A percentile compares a stretch with the other conserved stretches of the same genome.
phyloP scores from a whole-genome alignment of 352 stramenopile genomes.

The Aphanomyces stellatus region DNA sequence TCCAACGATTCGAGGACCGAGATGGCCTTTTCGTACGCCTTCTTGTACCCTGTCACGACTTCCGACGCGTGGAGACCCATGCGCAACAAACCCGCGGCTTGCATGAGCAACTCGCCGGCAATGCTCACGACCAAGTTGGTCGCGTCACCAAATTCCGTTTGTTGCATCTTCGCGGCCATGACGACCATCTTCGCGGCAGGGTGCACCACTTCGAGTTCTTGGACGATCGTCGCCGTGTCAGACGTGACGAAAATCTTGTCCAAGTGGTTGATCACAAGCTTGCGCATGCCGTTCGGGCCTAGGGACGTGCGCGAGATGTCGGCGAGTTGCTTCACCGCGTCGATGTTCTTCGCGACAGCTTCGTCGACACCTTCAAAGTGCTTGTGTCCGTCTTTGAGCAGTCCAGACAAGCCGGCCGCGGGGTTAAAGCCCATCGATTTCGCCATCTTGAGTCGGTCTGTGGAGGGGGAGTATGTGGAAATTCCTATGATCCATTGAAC shows the following conservation, averaged over 20 bases:
- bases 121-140: constrained; percentile 97
- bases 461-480: constrained; percentile 4
- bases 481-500: constrained; percentile 14
- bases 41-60: constrained; percentile 96
- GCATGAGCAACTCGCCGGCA: constrained; percentile 94
- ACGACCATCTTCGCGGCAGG: constrained; percentile 98
- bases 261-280: constrained; percentile 99
- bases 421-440: constrained; percentile 95
- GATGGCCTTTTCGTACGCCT: constrained; percentile 90
- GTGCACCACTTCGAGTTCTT: constrained; percentile 97
- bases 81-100: constrained; percentile 94
- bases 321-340: constrained; percentile 96
- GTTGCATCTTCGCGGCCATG: constrained; percentile 97
- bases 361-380: constrained; percentile 93
- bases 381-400: constrained; percentile 98
- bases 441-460: constrained; percentile 43
- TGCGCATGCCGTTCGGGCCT: constrained; percentile 99
- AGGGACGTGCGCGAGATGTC: constrained; percentile 96
- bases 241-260: constrained; percentile 99
- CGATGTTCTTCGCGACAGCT: constrained; percentile 97
- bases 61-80: constrained; percentile 97
- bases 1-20: constrained; percentile 90
- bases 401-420: constrained; percentile 91
- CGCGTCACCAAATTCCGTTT: constrained; percentile 94
- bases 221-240: constrained; percentile 99